Evolutionary conservation across 768 basidiomycete species (phyloP).

Genomic region (Mycena vitilis): DNA sequence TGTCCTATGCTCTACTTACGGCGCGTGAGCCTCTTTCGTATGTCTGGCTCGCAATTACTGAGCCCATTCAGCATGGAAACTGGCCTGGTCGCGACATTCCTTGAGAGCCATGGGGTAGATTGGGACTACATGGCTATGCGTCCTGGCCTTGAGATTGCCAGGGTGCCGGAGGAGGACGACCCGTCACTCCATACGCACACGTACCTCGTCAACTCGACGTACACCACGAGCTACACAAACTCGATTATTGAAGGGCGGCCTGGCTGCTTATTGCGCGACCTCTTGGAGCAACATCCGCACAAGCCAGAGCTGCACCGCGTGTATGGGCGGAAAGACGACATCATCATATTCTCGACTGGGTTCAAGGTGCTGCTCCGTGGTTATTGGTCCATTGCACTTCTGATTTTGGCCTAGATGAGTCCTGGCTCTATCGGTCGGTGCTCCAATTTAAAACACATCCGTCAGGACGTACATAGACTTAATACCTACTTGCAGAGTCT

Average conservation of each 20-base stretch:
- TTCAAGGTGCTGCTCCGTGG: neutral
- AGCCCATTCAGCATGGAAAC: constrained; percentile 5
- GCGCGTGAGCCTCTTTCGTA: neutral
- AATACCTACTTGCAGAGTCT: neutral
- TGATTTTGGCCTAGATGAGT: neutral
- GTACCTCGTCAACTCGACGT: constrained; percentile 1
- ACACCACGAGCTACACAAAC: neutral
- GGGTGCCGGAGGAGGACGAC: constrained; percentile 6
- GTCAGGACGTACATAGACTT: neutral
- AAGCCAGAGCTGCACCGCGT: constrained; percentile 3
- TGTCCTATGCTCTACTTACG: constrained; percentile 5
- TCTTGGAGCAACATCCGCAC: constrained; percentile 9
- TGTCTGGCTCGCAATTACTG: neutral
- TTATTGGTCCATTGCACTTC: neutral
- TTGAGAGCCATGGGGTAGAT: neutral
- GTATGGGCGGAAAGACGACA: constrained; percentile 12
- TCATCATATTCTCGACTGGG: neutral
- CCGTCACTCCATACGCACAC: constrained; percentile 9
- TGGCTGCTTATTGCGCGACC: constrained; percentile 1
- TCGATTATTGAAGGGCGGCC: neutral
- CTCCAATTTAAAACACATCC: too few relatives aligned
- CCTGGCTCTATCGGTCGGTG: constrained; percentile 9
- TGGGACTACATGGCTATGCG: constrained; percentile 16
- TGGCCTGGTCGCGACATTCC: constrained; percentile 2
- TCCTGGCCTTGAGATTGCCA: neutral